phyloP scores from a whole-genome alignment of 139 green algal genomes.

The Coelastrella sp. region DNA sequence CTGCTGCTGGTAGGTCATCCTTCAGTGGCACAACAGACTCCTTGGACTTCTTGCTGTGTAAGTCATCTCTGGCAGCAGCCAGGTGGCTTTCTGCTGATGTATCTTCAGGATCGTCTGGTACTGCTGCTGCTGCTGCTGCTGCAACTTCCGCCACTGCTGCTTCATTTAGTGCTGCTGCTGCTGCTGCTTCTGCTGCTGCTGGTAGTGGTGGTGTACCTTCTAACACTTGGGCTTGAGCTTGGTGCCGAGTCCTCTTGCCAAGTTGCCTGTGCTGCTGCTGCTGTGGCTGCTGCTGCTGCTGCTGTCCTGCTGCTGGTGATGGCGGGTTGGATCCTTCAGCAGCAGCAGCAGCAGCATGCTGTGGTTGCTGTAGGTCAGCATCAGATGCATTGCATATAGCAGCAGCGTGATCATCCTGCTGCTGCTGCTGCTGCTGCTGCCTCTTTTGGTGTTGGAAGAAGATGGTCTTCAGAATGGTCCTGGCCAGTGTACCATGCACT shows the following conservation, averaged over 20 bases:
- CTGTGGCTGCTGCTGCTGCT: conserved; percentile 18
- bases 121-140: background rate
- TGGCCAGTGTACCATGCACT: background rate
- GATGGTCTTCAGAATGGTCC: background rate
- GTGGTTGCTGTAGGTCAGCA: background rate
- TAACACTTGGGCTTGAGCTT: background rate
- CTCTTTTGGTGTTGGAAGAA: background rate
- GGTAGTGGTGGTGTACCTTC: background rate
- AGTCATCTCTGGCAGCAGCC: background rate
- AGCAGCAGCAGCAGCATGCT: background rate
- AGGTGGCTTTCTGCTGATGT: background rate
- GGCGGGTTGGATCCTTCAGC: background rate
- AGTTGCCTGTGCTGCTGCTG: background rate
- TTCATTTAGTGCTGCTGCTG: background rate
- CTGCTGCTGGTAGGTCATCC: background rate
- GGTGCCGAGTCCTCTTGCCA: background rate
- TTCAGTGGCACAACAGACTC: no score
- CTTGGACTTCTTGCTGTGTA: background rate
- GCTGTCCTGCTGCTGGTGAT: background rate
- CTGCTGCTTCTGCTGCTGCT: background rate
- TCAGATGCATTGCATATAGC: background rate
- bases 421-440: conserved; percentile 12
- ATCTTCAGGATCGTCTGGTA: background rate
- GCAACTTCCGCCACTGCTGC: background rate
- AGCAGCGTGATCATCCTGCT: background rate